These are phyloP conservation scores for Eucalyptus pumila DNA, from an alignment of 345 rosid species.

Conservation along the genomic window DNA sequence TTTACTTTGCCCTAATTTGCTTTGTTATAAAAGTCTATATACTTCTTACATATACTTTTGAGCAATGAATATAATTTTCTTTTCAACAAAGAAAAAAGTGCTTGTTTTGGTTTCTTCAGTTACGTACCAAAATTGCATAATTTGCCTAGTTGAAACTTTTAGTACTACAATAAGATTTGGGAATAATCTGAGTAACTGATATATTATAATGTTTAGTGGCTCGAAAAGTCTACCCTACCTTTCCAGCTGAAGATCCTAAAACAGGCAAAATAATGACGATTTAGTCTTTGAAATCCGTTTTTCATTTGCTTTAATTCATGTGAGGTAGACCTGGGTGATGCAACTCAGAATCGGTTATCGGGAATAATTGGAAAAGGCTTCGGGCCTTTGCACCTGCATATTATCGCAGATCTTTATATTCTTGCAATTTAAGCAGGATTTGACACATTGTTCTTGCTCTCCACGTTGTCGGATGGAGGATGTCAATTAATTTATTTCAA, in stretches of 20 bases:
- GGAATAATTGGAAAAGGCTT: neutral
- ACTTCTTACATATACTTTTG: too few relatives aligned
- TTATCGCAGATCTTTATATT: neutral
- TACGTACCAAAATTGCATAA: neutral
- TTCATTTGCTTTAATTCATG: neutral
- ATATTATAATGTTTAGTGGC: neutral
- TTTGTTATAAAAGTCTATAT: too few relatives aligned
- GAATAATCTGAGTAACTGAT: neutral
- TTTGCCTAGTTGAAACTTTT: neutral
- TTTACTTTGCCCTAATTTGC: too few relatives aligned
- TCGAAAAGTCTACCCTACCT: neutral
- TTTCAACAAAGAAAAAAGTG: neutral
- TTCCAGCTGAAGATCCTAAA: neutral
- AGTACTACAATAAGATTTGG: neutral
- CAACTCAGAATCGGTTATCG: neutral
- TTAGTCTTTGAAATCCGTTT: neutral
- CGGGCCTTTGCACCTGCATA: neutral
- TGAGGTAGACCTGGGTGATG: neutral
- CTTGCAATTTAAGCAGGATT: neutral
- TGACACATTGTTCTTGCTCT: slow-evolving; percentile 1
- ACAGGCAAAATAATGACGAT: neutral
- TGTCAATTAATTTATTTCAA: neutral
- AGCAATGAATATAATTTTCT: too few relatives aligned
- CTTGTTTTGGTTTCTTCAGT: neutral
- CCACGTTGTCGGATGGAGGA: neutral